phyloP scores from a whole-genome alignment of 2,329 filamentous ascomycete species.

The Dactylella cylindrospora region DNA sequence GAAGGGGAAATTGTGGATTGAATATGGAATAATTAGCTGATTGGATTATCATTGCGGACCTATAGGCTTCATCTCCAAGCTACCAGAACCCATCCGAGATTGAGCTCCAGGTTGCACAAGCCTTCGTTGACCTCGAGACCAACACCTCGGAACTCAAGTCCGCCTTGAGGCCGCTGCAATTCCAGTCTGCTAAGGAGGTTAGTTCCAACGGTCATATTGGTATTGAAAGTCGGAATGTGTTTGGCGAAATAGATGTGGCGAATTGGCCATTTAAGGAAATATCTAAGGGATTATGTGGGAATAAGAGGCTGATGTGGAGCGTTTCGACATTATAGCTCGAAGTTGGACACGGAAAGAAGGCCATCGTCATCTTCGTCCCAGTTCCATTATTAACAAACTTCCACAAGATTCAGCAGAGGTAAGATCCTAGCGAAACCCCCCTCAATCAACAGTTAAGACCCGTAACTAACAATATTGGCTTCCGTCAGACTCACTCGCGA shows the following conservation, averaged over 20 bases:
- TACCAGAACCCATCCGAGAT: constrained; percentile 95
- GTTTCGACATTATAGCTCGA: constrained; percentile 72
- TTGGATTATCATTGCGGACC: not conserved
- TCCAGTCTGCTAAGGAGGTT: constrained; percentile 99
- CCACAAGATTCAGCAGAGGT: constrained; percentile 99
- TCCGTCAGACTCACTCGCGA: constrained; percentile 85
- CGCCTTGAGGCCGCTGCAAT: constrained; percentile 94
- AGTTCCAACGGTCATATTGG: constrained; percentile 54
- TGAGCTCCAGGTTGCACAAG: constrained; percentile 93
- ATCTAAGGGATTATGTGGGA: constrained; percentile 42
- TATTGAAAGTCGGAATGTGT: not conserved
- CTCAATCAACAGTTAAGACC: not conserved
- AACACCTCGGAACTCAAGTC: constrained; percentile 98
- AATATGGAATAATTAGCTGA: constrained; percentile 34
- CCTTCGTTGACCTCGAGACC: constrained; percentile 98
- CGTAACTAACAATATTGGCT: too few relatives aligned
- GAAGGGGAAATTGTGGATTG: constrained; percentile 1
- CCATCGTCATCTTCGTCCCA: constrained; percentile 99
- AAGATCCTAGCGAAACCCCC: constrained; percentile 55
- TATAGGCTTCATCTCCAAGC: constrained; percentile 61
- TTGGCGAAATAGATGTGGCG: not conserved
- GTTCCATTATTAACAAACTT: constrained; percentile 97
- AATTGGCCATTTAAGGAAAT: constrained; percentile 9
- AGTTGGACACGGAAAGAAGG: constrained; percentile 99
- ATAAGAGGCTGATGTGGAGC: constrained; percentile 44